Percentiles rank a stretch among this genome's conserved stretches.
phyloP scores from a whole-genome alignment of 2,329 filamentous ascomycete species.

The Arachnopeziza araneosa region DNA sequence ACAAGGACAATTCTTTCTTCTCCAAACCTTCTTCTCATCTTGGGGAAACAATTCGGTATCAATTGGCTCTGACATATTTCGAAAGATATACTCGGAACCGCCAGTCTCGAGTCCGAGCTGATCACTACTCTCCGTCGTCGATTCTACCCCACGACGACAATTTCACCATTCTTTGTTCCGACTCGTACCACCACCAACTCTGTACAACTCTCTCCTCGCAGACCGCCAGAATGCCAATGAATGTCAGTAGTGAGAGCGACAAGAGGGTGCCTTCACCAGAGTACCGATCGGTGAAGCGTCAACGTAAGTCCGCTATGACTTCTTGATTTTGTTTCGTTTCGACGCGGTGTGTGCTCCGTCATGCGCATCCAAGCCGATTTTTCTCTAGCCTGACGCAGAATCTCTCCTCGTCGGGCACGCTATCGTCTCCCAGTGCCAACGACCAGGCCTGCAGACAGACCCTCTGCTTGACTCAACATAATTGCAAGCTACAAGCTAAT shows the following conservation, averaged over 20 bases:
- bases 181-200: not conserved
- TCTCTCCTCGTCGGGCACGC: not conserved
- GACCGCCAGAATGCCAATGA: conserved; percentile 10
- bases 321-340: not conserved
- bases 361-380: not conserved
- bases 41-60: not conserved
- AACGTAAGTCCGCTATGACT: conserved; percentile 22
- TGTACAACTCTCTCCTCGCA: not conserved
- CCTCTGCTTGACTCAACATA: conserved; percentile 19
- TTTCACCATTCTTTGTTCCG: not conserved
- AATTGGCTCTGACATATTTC: not conserved
- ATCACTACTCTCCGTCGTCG: not conserved
- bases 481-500: conserved; percentile 18
- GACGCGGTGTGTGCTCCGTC: not conserved
- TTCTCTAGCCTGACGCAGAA: not conserved
- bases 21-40: not conserved
- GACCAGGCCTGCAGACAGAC: not conserved
- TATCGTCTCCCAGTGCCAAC: not conserved
- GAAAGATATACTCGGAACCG: too few species aligned
- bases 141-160: not conserved
- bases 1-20: not conserved
- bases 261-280: conserved; percentile 24
- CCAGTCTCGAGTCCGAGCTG: too few species aligned
- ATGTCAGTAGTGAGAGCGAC: not conserved
- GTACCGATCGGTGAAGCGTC: conserved; percentile 24